Conservation (phyloP, 1,284 basidiomycete species). For the Cryptococcus sp. region DNA sequence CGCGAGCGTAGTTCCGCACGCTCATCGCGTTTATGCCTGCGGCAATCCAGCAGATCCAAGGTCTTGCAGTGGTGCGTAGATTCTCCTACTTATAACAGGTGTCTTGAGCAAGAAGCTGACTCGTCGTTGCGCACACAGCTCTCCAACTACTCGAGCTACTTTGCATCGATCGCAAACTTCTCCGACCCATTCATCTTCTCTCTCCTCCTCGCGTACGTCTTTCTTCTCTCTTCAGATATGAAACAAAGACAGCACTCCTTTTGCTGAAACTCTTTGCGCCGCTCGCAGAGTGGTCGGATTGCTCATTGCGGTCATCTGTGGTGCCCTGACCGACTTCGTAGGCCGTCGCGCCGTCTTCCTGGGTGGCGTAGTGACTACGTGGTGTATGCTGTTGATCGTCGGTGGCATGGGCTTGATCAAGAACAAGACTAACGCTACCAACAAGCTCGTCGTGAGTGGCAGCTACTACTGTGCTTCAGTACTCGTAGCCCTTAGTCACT, state of each 20-base stretch:
- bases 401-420: slow-evolving; percentile 19
- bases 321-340: slow-evolving; percentile 23
- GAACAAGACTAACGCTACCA: slow-evolving; percentile 1
- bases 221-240: neutral
- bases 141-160: slow-evolving; percentile 31
- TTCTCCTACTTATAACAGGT: too few species aligned
- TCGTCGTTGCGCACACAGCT: slow-evolving; percentile 1
- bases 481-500: too few species aligned
- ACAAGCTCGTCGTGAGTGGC: too few species aligned
- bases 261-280: too few species aligned
- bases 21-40: slow-evolving; percentile 20
- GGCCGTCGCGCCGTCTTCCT: slow-evolving; percentile 23
- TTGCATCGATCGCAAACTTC: slow-evolving; percentile 28
- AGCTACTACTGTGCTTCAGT: too few species aligned
- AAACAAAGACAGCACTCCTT: too few species aligned
- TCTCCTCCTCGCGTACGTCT: slow-evolving; percentile 21
- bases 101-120: too few species aligned
- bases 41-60: slow-evolving; percentile 19
- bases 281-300: too few species aligned
- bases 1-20: slow-evolving; percentile 13
- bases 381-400: slow-evolving; percentile 20
- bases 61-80: slow-evolving; percentile 17
- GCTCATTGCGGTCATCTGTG: slow-evolving; percentile 14
- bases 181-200: slow-evolving; percentile 30
- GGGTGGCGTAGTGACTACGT: slow-evolving; percentile 7